phyloP scores from a whole-genome alignment of 768 basidiomycete species.

The Mycena amicta region DNA sequence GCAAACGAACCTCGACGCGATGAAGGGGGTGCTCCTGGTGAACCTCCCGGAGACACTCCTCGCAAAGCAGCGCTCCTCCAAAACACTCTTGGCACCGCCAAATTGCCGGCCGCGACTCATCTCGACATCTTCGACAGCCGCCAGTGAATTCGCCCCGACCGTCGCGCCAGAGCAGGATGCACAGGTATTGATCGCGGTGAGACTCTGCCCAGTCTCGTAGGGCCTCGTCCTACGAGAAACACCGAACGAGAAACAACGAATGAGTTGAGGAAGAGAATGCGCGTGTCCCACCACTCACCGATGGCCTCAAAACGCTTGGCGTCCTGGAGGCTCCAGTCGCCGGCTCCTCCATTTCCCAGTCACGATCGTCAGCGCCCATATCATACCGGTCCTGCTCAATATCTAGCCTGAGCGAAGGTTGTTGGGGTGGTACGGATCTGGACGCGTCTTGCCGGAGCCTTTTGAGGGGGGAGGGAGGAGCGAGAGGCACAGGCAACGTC shows the following conservation, averaged over 20 bases:
- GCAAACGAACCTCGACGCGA: conserved; percentile 19
- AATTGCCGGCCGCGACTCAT: background rate
- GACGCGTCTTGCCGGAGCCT: background rate
- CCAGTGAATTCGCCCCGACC: background rate
- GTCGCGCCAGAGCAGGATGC: background rate
- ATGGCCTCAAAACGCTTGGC: background rate
- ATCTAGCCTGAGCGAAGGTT: no score
- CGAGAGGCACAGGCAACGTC: background rate
- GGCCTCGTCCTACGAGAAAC: background rate
- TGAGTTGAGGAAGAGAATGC: no score
- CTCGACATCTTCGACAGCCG: background rate
- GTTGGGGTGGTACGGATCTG: background rate
- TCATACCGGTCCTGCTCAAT: background rate
- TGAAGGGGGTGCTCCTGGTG: conserved; percentile 21
- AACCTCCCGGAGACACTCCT: conserved; percentile 1
- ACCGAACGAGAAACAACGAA: background rate
- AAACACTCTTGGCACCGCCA: background rate
- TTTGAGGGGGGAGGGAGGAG: background rate
- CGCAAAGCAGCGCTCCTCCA: background rate
- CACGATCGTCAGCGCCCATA: background rate
- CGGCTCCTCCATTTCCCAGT: background rate
- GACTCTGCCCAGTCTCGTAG: background rate
- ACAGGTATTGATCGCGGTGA: background rate
- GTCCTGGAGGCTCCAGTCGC: background rate
- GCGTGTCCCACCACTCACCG: background rate